Percentiles rank a stretch among this genome's conserved stretches.
These are phyloP conservation scores for Nemania diffusa DNA, from an alignment of 2,329 filamentous ascomycete species.

Conservation along the genomic window DNA sequence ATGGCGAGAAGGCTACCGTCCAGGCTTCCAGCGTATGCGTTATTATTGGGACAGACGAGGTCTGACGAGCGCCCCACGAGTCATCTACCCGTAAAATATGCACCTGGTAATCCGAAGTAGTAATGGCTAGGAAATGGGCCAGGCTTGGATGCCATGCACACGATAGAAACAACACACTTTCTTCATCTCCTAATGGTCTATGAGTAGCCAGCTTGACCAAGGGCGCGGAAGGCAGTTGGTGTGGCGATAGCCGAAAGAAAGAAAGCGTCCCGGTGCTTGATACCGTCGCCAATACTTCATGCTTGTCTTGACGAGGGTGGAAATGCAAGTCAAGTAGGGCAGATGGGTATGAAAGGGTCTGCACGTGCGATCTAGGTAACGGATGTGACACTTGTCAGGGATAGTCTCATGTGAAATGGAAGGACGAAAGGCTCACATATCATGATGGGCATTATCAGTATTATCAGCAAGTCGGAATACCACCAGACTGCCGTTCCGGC, in stretches of 20 bases:
- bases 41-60: conserved; percentile 54
- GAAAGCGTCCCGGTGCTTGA: conserved; percentile 79
- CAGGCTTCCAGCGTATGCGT: conserved; percentile 75
- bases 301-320: conserved; percentile 60
- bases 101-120: conserved; percentile 75
- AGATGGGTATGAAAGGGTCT: conserved; percentile 71
- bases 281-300: conserved; percentile 74
- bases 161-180: conserved; percentile 74
- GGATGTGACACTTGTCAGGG: conserved; percentile 38
- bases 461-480: conserved; percentile 67
- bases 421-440: conserved; percentile 62
- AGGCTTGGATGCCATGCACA: conserved; percentile 76
- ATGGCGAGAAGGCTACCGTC: conserved; percentile 71
- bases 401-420: conserved; percentile 10
- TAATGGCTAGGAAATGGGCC: conserved; percentile 70
- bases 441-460: no score
- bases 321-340: conserved; percentile 91
- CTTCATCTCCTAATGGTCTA: conserved; percentile 60
- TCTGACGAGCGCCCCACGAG: conserved; percentile 52
- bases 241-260: conserved; percentile 64
- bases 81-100: conserved; percentile 62
- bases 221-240: conserved; percentile 23
- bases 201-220: conserved; percentile 56
- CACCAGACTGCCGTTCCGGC: conserved; percentile 77
- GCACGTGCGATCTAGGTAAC: conserved; percentile 61